phyloP scores from a whole-genome alignment of 345 rosid species.

The Pistacia integerrima region DNA sequence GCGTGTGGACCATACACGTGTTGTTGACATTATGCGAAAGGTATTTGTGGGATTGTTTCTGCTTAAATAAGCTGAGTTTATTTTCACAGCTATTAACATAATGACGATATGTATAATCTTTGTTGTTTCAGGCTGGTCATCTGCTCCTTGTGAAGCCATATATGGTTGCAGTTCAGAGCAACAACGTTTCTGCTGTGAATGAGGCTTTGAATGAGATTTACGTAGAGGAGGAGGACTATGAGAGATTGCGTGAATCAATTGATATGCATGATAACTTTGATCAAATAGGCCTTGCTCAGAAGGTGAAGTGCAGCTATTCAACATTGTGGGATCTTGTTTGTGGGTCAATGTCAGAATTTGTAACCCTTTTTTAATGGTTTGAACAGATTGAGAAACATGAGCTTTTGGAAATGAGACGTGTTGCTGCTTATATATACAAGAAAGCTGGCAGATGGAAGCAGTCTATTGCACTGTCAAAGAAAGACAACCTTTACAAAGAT shows the following conservation, averaged over 20 bases:
- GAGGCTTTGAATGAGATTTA: constrained; percentile 94
- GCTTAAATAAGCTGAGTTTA: neutral
- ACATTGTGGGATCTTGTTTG: neutral
- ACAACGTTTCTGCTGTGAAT: constrained; percentile 88
- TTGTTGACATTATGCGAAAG: constrained; percentile 98
- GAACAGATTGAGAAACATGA: constrained; percentile 96
- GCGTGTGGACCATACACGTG: constrained; percentile 94
- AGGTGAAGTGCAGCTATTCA: constrained; percentile 42
- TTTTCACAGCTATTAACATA: constrained; percentile 7
- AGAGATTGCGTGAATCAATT: constrained; percentile 87
- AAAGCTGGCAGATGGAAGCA: constrained; percentile 99
- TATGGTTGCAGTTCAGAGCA: constrained; percentile 97
- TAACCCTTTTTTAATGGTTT: constrained; percentile 18
- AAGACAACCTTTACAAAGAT: constrained; percentile 87
- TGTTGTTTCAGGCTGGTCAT: constrained; percentile 81
- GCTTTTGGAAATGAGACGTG: constrained; percentile 99
- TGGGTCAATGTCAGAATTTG: constrained; percentile 4
- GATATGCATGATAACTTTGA: constrained; percentile 93
- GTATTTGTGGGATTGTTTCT: constrained; percentile 32
- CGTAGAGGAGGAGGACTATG: constrained; percentile 95
- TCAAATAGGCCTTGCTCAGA: constrained; percentile 91
- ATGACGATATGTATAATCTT: neutral
- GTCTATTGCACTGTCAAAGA: constrained; percentile 95
- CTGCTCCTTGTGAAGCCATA: constrained; percentile 92
- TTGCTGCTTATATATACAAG: constrained; percentile 96